These are phyloP conservation scores for Penicillium sp. DNA, from an alignment of 2,329 filamentous ascomycete species.

Conservation along the genomic window DNA sequence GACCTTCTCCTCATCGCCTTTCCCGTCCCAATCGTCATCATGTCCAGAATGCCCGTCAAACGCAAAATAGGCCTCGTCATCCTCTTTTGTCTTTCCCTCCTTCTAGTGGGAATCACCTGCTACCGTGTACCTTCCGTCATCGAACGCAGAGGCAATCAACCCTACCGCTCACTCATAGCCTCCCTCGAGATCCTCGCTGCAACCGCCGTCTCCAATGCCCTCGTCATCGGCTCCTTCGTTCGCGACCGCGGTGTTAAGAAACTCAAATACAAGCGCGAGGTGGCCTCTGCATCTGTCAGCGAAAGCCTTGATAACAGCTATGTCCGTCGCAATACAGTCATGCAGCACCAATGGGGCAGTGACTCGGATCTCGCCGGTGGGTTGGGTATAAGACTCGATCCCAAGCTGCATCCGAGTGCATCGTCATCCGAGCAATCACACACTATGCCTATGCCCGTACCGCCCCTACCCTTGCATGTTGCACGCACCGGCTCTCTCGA, in stretches of 20 bases:
- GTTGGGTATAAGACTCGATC: conserved; percentile 67
- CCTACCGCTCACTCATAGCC: conserved; percentile 83
- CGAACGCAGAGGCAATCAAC: conserved; percentile 68
- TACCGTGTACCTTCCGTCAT: conserved; percentile 83
- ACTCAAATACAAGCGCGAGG: conserved; percentile 65
- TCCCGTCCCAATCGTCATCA: conserved; percentile 83
- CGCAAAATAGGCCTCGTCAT: conserved; percentile 76
- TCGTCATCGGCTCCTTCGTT: conserved; percentile 90
- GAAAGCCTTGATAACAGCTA: conserved; percentile 46
- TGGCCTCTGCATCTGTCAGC: conserved; percentile 47
- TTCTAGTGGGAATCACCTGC: conserved; percentile 75
- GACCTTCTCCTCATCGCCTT: conserved; percentile 85
- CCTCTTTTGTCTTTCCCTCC: conserved; percentile 81
- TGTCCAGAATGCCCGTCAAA: conserved; percentile 72
- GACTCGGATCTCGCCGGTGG: conserved; percentile 87
- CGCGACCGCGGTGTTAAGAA: conserved; percentile 90
- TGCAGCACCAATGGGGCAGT: conserved; percentile 75
- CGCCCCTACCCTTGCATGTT: conserved; percentile 24
- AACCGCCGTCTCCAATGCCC: conserved; percentile 79
- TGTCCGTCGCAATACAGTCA: conserved; percentile 55
- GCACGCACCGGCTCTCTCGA: conserved; percentile 31
- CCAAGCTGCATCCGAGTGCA: conserved; percentile 46
- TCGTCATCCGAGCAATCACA: neutral
- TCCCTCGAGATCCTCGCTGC: conserved; percentile 90
- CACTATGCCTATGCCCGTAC: conserved; percentile 25